These are phyloP conservation scores for Aureobasidium musti DNA, from an alignment of 2,329 filamentous ascomycete species.

Conservation along the genomic window DNA sequence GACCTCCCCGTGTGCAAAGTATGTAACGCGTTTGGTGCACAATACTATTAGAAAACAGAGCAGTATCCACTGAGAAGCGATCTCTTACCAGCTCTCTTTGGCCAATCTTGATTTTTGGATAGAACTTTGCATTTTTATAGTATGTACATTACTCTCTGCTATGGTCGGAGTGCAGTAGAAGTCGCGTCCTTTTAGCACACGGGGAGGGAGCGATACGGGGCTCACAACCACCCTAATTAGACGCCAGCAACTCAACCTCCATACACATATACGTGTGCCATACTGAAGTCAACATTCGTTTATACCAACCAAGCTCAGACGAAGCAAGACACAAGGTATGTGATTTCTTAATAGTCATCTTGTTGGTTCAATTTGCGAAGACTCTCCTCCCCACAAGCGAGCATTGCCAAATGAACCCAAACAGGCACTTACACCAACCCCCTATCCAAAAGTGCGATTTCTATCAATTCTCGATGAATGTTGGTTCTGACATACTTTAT, in stretches of 20 bases:
- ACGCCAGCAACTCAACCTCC: not conserved
- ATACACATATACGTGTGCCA: not conserved
- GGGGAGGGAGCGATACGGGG: conserved; percentile 19
- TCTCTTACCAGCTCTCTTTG: too few relatives aligned
- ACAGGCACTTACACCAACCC: not conserved
- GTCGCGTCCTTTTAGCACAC: too few relatives aligned
- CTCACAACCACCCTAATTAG: not conserved
- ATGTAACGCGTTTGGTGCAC: too few relatives aligned
- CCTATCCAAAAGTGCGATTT: not conserved
- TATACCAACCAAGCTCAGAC: not conserved
- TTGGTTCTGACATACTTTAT: not conserved
- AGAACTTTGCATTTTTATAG: too few relatives aligned
- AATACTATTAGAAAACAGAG: too few relatives aligned
- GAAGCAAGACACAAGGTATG: not conserved
- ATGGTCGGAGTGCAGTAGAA: too few relatives aligned
- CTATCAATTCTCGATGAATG: not conserved
- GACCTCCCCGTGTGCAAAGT: too few relatives aligned
- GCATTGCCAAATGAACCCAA: not conserved
- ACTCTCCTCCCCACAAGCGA: not conserved
- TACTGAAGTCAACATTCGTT: too few relatives aligned
- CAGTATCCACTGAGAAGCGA: too few relatives aligned
- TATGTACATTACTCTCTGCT: too few relatives aligned
- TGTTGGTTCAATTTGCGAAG: too few relatives aligned
- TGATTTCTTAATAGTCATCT: not conserved
- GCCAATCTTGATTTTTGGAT: too few relatives aligned